A percentile compares a stretch with the other conserved stretches of the same genome.
These are phyloP conservation scores for Shiraia bambusicola DNA, from an alignment of 2,329 filamentous ascomycete species.

Conservation along the genomic window DNA sequence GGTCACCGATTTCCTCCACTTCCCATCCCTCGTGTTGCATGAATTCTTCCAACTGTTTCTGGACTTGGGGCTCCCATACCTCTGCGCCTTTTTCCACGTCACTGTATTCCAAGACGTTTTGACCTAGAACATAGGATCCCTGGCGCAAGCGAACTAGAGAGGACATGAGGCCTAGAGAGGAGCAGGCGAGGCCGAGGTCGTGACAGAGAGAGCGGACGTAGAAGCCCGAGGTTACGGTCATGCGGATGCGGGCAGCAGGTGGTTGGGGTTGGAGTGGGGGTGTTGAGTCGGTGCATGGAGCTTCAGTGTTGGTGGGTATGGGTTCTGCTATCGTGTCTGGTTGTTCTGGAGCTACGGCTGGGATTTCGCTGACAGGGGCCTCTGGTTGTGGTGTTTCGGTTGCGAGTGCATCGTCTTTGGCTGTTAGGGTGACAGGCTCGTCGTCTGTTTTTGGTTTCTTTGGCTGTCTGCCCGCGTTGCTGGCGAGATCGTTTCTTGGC, in stretches of 20 bases:
- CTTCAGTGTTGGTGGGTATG: not conserved
- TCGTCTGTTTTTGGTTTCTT: slow-evolving; percentile 30
- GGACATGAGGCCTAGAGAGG: slow-evolving; percentile 83
- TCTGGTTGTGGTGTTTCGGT: slow-evolving; percentile 3
- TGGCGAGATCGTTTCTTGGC: slow-evolving; percentile 11
- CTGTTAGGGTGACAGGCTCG: slow-evolving; percentile 33
- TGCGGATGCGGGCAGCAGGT: slow-evolving; percentile 78
- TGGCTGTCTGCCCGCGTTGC: slow-evolving; percentile 20
- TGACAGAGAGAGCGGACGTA: slow-evolving; percentile 94
- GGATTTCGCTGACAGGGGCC: not conserved
- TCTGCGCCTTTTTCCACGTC: slow-evolving; percentile 76
- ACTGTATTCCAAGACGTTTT: slow-evolving; percentile 74
- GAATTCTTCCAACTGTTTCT: slow-evolving; percentile 57
- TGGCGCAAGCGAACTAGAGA: slow-evolving; percentile 79
- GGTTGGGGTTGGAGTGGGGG: slow-evolving; percentile 21
- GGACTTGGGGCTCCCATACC: slow-evolving; percentile 78
- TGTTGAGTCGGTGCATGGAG: not conserved
- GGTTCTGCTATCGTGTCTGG: slow-evolving; percentile 1
- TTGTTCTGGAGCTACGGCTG: not conserved
- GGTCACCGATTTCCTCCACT: slow-evolving; percentile 29
- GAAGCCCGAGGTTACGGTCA: slow-evolving; percentile 94
- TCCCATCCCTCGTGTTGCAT: slow-evolving; percentile 47
- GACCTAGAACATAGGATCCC: slow-evolving; percentile 71
- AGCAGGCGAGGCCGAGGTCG: slow-evolving; percentile 80
- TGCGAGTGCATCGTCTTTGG: slow-evolving; percentile 8